phyloP scores from a whole-genome alignment of 2,329 filamentous ascomycete species.

The Catunica adiposa region DNA sequence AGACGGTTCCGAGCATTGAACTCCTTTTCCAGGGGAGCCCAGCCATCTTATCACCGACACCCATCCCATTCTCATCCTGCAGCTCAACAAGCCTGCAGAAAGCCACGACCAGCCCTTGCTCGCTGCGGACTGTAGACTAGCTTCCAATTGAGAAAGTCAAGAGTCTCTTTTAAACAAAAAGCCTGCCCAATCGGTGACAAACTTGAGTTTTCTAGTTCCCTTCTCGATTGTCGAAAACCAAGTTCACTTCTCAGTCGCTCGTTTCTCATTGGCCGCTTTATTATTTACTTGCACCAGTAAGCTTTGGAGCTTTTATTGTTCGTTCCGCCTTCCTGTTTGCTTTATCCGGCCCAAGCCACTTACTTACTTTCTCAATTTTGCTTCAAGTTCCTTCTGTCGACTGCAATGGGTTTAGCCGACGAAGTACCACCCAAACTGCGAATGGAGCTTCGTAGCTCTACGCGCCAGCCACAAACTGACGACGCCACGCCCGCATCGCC shows the following conservation, averaged over 20 bases:
- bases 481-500: conserved; percentile 4
- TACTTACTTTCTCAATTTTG: not conserved
- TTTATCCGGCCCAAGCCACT: no score
- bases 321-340: not conserved
- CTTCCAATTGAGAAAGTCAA: not conserved
- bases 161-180: not conserved
- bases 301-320: not conserved
- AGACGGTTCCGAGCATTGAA: not conserved
- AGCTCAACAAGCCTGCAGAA: not conserved
- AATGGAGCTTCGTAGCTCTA: conserved; percentile 6
- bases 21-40: conserved; percentile 1
- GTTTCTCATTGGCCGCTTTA: not conserved
- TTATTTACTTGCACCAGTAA: not conserved
- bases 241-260: not conserved
- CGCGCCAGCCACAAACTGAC: conserved; percentile 2
- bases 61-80: not conserved
- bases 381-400: not conserved
- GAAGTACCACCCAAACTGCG: conserved; percentile 9
- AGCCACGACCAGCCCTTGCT: not conserved
- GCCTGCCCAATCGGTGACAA: not conserved
- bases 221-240: not conserved
- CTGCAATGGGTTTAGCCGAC: conserved; percentile 7
- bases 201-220: not conserved
- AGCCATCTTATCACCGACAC: not conserved
- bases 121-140: not conserved